These are phyloP conservation scores for Starmera caribaea DNA, from an alignment of 805 yeast species.

Conservation along the genomic window DNA sequence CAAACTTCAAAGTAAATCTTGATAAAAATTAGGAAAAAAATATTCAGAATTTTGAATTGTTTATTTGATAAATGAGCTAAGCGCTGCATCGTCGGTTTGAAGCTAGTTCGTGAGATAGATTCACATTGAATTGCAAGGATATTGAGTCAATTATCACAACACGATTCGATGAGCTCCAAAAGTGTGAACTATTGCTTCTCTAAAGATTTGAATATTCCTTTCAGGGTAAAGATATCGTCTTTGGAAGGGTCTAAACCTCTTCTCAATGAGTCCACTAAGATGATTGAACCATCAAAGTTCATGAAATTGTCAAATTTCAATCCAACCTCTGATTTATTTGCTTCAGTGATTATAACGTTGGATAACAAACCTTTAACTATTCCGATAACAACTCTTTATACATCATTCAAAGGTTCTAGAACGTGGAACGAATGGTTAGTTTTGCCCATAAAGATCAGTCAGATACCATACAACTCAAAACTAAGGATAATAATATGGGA, in stretches of 20 bases:
- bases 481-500: conserved; percentile 62
- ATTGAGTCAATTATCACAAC: no score
- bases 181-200: conserved; percentile 49
- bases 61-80: no score
- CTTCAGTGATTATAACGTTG: conserved; percentile 35
- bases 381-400: conserved; percentile 40
- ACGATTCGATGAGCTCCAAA: conserved; percentile 16
- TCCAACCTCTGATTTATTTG: conserved; percentile 27
- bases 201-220: conserved; percentile 39
- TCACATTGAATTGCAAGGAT: no score
- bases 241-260: conserved; percentile 34
- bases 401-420: conserved; percentile 33
- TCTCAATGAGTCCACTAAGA: conserved; percentile 33
- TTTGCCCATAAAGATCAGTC: conserved; percentile 63
- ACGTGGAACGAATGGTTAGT: conserved; percentile 68
- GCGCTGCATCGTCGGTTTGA: no score
- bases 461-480: conserved; percentile 54
- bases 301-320: conserved; percentile 30
- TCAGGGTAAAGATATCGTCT: conserved; percentile 37
- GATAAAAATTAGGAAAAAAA: no score
- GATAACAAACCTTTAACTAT: conserved; percentile 36
- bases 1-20: no score
- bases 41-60: no score
- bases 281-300: conserved; percentile 36
- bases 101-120: no score